Percentiles rank a stretch among this genome's conserved stretches.
Evolutionary conservation across 2,329 filamentous ascomycete species (phyloP).

Genomic region (Talaromyces sp.): DNA sequence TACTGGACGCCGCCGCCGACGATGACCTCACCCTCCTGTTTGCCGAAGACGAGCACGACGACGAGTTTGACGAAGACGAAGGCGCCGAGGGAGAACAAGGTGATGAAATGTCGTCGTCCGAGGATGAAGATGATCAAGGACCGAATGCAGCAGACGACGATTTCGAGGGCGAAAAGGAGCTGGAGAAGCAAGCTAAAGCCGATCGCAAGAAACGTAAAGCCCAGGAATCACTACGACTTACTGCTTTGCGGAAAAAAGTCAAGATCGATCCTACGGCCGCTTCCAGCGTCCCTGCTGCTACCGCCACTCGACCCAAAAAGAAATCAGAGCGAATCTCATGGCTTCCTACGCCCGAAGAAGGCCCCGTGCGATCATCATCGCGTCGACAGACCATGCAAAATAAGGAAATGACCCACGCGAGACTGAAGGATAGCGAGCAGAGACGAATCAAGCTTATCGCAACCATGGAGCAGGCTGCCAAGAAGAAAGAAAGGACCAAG

Average conservation of each 20-base stretch:
- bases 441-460: conserved; percentile 44
- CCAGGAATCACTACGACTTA: conserved; percentile 61
- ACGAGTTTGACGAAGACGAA: conserved; percentile 30
- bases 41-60: conserved; percentile 59
- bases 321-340: conserved; percentile 66
- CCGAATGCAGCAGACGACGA: conserved; percentile 57
- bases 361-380: conserved; percentile 57
- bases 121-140: conserved; percentile 72
- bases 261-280: conserved; percentile 58
- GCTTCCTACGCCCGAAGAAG: conserved; percentile 60
- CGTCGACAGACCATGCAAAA: conserved; percentile 60
- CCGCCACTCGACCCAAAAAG: conserved; percentile 50
- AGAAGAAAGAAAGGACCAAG: conserved; percentile 64
- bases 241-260: conserved; percentile 62
- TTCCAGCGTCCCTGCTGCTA: conserved; percentile 18
- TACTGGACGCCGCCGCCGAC: conserved; percentile 71
- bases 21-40: conserved; percentile 57
- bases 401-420: conserved; percentile 52
- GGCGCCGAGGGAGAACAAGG: conserved; percentile 47
- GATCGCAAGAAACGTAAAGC: conserved; percentile 78
- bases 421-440: conserved; percentile 45
- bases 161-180: conserved; percentile 77
- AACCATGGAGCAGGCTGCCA: conserved; percentile 57
- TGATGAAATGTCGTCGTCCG: conserved; percentile 76
- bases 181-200: conserved; percentile 69